Base-by-base conservation (phyloP, 768 basidiomycete species). In the Trametes sanguinea region DNA sequence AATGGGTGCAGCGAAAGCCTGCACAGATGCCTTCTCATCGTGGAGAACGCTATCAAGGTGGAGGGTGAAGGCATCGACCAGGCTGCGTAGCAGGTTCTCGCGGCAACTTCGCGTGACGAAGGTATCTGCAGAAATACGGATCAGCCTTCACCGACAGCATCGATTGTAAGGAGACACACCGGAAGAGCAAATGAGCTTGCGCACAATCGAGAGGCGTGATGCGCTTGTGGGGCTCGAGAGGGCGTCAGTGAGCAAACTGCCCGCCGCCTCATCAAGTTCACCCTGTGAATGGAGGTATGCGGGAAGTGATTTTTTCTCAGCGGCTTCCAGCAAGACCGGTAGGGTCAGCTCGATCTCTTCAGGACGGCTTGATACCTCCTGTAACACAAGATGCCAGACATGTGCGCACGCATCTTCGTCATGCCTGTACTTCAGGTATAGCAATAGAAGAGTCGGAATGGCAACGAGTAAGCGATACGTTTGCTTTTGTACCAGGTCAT, bases 331-430 rank as follows among this genome's bases (percentile, higher is more conserved):
- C 10, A 87, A 61, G 1, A 74, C 68, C 0, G 66, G 61, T 2
- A 87, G 67, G 0, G 76, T 60, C 1, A 55, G 57, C 30, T 76
- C 59, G 35, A 70, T 67, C 35, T 72, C 63, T 11, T 74, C 72
- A 0, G 75, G 69, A 30, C 76, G 70, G 4, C 69, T 51, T 2
- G 81, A 77, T 10, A 86, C 59, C 9, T 73, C 73, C 1, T 70
- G 68, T 1, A 91, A 76, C 16, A 88, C 72, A 2, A 72, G 67
- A 47, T 78, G 77, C 85, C 85, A 89, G 9, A 84, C 71, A 2
- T 62, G 46, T 29, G 71, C 57, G 27, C 75, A 71, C 6, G 65
- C 72, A 2, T 43, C 47, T n/a, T 78, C 70, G 47, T 74, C 69
- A 10, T 47, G 46, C 4, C 84, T 76, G 63, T 81, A 71, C 8